Evolutionary conservation across 805 yeast species (phyloP).

Genomic region (Zygoascus ofunaensis): DNA sequence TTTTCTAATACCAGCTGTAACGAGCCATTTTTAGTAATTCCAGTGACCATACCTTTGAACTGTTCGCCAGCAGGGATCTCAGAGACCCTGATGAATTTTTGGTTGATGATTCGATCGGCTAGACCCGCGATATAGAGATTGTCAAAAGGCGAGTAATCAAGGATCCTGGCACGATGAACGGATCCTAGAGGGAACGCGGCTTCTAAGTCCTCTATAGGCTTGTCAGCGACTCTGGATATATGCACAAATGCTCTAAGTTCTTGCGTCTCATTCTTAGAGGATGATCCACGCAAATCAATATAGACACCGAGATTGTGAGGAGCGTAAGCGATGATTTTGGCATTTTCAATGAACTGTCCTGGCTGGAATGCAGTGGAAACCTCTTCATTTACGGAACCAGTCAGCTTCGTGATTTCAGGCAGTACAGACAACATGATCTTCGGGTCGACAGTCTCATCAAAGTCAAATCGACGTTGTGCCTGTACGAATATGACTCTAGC

Average conservation of each 20-base stretch:
- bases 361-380: conserved; percentile 62
- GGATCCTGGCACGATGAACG: conserved; percentile 63
- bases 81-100: conserved; percentile 54
- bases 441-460: conserved; percentile 3
- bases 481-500: conserved; percentile 1
- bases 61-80: conserved; percentile 74
- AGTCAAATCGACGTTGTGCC: conserved; percentile 1
- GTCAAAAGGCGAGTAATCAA: conserved; percentile 62
- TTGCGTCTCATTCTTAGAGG: conserved; percentile 11
- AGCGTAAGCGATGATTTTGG: conserved; percentile 44
- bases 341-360: conserved; percentile 53
- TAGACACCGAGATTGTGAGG: conserved; percentile 32
- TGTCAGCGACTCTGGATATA: conserved; percentile 48
- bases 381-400: conserved; percentile 16
- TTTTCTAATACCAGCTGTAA: conserved; percentile 21
- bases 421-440: conserved; percentile 42
- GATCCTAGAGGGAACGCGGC: conserved; percentile 41
- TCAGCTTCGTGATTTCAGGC: conserved; percentile 42
- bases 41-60: conserved; percentile 36
- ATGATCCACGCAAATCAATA: conserved; percentile 40
- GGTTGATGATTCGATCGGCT: conserved; percentile 53
- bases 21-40: conserved; percentile 25
- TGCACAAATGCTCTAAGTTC: conserved; percentile 66
- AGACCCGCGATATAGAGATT: conserved; percentile 57
- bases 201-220: conserved; percentile 29